phyloP scores from a whole-genome alignment of 2,329 filamentous ascomycete genomes.

The Penicillium verrucosum region DNA sequence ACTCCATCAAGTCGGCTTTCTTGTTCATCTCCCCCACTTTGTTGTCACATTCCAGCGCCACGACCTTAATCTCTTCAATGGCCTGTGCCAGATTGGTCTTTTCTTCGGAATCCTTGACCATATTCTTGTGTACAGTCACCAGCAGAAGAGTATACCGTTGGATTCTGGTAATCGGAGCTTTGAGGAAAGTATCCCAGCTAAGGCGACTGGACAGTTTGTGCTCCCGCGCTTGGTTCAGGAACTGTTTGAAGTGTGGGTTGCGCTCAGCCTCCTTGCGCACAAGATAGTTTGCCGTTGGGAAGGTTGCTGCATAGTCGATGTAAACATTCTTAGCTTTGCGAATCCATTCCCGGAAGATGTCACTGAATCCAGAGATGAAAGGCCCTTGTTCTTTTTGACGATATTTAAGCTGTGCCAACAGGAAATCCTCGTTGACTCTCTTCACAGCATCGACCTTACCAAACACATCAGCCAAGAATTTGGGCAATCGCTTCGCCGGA shows the following conservation, averaged over 20 bases:
- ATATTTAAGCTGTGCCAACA: constrained; percentile 92
- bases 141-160: constrained; percentile 87
- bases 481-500: constrained; percentile 69
- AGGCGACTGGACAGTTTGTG: constrained; percentile 78
- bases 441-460: constrained; percentile 86
- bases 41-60: constrained; percentile 85
- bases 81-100: constrained; percentile 79
- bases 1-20: constrained; percentile 82
- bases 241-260: constrained; percentile 82
- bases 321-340: constrained; percentile 86
- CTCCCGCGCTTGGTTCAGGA: constrained; percentile 74
- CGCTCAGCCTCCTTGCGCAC: constrained; percentile 79
- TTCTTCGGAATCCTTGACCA: constrained; percentile 79
- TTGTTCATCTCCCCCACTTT: constrained; percentile 90
- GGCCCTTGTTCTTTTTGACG: constrained; percentile 95
- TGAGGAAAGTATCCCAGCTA: constrained; percentile 92
- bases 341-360: constrained; percentile 98
- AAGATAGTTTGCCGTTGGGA: constrained; percentile 77
- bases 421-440: constrained; percentile 85
- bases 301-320: constrained; percentile 85
- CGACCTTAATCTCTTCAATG: constrained; percentile 84
- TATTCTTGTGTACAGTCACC: constrained; percentile 78
- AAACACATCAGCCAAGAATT: constrained; percentile 82
- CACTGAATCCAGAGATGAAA: constrained; percentile 90
- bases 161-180: constrained; percentile 85